These are phyloP conservation scores for Hysterium pulicare DNA, from an alignment of 2,329 filamentous ascomycete species.

Conservation along the genomic window DNA sequence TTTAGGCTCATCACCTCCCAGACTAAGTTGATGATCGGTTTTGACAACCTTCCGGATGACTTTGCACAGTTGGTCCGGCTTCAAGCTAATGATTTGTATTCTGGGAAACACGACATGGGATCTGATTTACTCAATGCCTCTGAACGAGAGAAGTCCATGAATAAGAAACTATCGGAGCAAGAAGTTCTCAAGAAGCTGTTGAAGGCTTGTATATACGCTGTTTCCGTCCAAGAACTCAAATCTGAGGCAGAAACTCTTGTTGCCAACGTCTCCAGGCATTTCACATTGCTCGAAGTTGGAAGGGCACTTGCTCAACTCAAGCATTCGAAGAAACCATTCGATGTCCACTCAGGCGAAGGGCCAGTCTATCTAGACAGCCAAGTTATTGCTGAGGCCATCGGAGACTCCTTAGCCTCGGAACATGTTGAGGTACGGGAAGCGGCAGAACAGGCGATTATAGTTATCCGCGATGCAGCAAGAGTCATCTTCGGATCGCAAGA, in stretches of 20 bases:
- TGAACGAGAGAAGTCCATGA: constrained; percentile 76
- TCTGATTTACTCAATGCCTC: constrained; percentile 69
- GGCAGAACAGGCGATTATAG: constrained; percentile 73
- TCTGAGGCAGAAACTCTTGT: constrained; percentile 73
- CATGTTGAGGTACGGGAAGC: constrained; percentile 74
- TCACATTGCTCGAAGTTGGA: constrained; percentile 85
- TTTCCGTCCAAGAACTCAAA: constrained; percentile 76
- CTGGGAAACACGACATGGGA: constrained; percentile 68
- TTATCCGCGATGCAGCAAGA: constrained; percentile 71
- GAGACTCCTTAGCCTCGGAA: constrained; percentile 87
- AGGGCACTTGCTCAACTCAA: constrained; percentile 78
- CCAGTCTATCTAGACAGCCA: constrained; percentile 83
- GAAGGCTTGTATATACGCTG: constrained; percentile 82
- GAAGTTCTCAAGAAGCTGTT: constrained; percentile 77
- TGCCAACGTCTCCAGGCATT: constrained; percentile 79
- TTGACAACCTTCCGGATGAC: constrained; percentile 85
- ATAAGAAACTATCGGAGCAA: constrained; percentile 85
- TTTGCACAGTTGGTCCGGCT: constrained; percentile 79
- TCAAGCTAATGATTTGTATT: constrained; percentile 80
- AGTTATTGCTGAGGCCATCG: constrained; percentile 81
- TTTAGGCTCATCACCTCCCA: constrained; percentile 84
- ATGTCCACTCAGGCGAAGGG: constrained; percentile 82
- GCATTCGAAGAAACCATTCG: constrained; percentile 73
- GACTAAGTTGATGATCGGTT: constrained; percentile 84
- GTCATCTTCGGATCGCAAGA: constrained; percentile 75